These are phyloP conservation scores for Wallemia mellicola DNA, from an alignment of 1,284 basidiomycete genomes.

Conservation along the genomic window DNA sequence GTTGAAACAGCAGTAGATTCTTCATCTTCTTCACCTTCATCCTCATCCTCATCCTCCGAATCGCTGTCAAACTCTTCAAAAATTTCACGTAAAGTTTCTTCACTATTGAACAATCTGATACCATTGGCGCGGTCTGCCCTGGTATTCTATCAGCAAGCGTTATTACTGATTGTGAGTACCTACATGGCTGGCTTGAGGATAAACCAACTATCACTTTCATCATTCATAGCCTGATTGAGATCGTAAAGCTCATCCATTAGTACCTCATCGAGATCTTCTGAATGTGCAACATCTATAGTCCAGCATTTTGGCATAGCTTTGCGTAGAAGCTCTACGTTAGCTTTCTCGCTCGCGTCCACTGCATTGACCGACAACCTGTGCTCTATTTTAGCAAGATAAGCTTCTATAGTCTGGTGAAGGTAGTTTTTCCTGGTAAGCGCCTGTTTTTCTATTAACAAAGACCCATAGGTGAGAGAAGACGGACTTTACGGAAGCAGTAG, in stretches of 20 bases:
- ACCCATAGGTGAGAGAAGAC: not conserved
- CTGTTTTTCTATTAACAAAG: not conserved
- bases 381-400: not conserved
- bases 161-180: not conserved
- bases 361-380: not conserved
- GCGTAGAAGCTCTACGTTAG: conserved; percentile 21
- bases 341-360: too few species aligned
- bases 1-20: conserved; percentile 31
- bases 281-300: conserved; percentile 64
- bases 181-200: conserved; percentile 84
- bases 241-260: conserved; percentile 84
- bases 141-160: not conserved
- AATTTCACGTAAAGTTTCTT: conserved; percentile 39
- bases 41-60: conserved; percentile 29
- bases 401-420: not conserved
- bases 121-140: conserved; percentile 71
- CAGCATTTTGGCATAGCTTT: conserved; percentile 44
- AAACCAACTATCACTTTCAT: conserved; percentile 27
- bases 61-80: conserved; percentile 71
- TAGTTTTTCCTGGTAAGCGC: not conserved
- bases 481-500: not conserved
- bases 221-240: conserved; percentile 29
- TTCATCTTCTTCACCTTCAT: conserved; percentile 9
- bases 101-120: conserved; percentile 62
- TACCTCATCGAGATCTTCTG: conserved; percentile 82